Base-by-base conservation (phyloP, 2,329 filamentous ascomycete species). In the Venturia aucupariae region DNA sequence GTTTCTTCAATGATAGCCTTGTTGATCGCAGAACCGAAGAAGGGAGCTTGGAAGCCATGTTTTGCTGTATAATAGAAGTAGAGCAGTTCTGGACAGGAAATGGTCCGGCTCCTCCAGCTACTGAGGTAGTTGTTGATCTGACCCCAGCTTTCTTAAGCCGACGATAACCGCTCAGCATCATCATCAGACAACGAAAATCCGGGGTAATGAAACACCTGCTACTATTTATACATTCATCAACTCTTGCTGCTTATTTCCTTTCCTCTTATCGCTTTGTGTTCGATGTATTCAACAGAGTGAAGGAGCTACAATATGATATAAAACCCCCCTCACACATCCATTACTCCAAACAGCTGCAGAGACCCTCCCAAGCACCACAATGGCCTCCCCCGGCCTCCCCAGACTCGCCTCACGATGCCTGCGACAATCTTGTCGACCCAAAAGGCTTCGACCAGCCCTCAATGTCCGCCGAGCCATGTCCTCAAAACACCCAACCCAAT, bases 401-500 rank as follows among this genome's bases (percentile, higher is more conserved):
- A 67, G 71, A 62, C 70, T 77, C 66, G 70, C 78, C 68, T 71
- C 75, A 55, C 71, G 75, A 66, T 72, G 72, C 66, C 75, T 78
- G 65, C 75, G 73, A 59, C 77, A 71, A 65, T 62, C 71, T 22
- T 70, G 67, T 66, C 68, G 63, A 55, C 70, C 67, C n/a, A 66
- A 66, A 35, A 59, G 69, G n/a, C 67, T 67, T 3, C 64, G 69
- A 8, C 62, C 68, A 24, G 63, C 67, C 35, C 66, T 71, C 39
- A 61, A 68, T 15, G 64, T 68, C 0, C 66, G 42, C 13, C 24
- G 78, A 62, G 69, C 76, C 67, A 83, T 86, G 65, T 92, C 90
- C 19, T 85, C 82, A 27, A 90, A 90, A 73, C 87, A 89, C 71
- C 86, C 87, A 3, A 79, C 80, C 68, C 85, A 82, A 72, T 92